These are phyloP conservation scores for Claviceps sp. DNA, from an alignment of 2,329 filamentous ascomycete genomes.

Conservation along the genomic window DNA sequence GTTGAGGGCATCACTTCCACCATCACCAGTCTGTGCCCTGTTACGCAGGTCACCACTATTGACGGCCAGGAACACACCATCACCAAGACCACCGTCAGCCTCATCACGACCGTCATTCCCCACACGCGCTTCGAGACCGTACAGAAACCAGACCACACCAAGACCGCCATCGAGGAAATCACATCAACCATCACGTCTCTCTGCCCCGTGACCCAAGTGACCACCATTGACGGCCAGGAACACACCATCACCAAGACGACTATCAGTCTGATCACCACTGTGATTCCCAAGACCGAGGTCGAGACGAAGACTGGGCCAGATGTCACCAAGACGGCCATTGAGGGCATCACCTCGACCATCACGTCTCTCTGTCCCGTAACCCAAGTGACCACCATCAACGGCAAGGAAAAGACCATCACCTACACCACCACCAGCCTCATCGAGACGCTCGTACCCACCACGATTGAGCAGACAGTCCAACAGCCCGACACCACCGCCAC, in stretches of 20 bases:
- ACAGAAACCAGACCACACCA: too few species aligned
- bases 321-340: conserved; percentile 19
- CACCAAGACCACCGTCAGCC: conserved; percentile 13
- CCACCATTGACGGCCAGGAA: neutral
- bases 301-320: conserved; percentile 17
- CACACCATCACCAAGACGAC: neutral
- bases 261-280: neutral
- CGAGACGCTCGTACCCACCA: conserved; percentile 19
- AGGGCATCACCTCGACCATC: conserved; percentile 25
- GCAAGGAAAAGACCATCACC: conserved; percentile 22
- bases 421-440: conserved; percentile 27
- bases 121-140: conserved; percentile 13
- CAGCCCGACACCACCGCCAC: conserved; percentile 5
- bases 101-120: conserved; percentile 15
- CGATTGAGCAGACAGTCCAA: conserved; percentile 18
- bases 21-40: conserved; percentile 28
- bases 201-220: neutral
- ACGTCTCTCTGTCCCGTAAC: conserved; percentile 32
- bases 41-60: conserved; percentile 22
- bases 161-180: neutral
- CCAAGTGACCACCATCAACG: conserved; percentile 28
- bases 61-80: conserved; percentile 8
- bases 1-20: conserved; percentile 25
- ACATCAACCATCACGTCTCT: neutral
- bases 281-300: neutral